Conservation (phyloP, 257 asterid genomes). For the Salvia splendens region DNA sequence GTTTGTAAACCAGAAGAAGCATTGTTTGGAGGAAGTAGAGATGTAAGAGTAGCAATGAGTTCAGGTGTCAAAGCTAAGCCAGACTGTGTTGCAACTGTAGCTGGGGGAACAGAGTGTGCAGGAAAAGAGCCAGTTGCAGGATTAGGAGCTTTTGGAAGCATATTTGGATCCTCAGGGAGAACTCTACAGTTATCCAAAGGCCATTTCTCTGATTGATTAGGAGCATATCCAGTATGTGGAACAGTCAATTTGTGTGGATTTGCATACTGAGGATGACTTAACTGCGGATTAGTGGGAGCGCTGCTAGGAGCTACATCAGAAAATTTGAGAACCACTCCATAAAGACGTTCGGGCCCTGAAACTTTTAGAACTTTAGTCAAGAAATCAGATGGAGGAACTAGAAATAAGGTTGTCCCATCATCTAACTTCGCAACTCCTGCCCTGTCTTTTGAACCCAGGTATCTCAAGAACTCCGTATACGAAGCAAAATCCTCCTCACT, state of each 20-base stretch:
- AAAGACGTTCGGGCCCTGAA: constrained; percentile 90
- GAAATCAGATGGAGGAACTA: constrained; percentile 97
- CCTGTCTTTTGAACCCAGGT: constrained; percentile 79
- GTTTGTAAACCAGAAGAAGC: constrained; percentile 51
- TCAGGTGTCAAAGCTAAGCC: constrained; percentile 84
- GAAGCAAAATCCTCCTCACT: constrained; percentile 93
- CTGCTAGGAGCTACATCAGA: constrained; percentile 48
- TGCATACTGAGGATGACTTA: constrained; percentile 48
- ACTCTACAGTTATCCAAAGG: constrained; percentile 46
- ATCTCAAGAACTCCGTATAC: constrained; percentile 83
- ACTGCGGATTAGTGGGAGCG: constrained; percentile 36
- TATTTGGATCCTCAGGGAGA: constrained; percentile 46
- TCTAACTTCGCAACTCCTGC: constrained; percentile 97
- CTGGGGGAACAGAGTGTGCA: constrained; percentile 47
- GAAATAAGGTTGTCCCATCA: constrained; percentile 86
- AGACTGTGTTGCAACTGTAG: constrained; percentile 54
- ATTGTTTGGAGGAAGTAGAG: constrained; percentile 56
- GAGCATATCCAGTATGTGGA: constrained; percentile 46
- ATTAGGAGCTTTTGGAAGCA: constrained; percentile 42
- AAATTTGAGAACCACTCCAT: constrained; percentile 88
- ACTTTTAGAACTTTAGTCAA: constrained; percentile 71
- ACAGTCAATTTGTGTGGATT: constrained; percentile 44
- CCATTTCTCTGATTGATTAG: constrained; percentile 50
- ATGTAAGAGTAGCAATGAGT: constrained; percentile 79
- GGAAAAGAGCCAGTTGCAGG: constrained; percentile 51